Base-by-base conservation (phyloP, 2,329 filamentous ascomycete species). In the Neonectria hederae region DNA sequence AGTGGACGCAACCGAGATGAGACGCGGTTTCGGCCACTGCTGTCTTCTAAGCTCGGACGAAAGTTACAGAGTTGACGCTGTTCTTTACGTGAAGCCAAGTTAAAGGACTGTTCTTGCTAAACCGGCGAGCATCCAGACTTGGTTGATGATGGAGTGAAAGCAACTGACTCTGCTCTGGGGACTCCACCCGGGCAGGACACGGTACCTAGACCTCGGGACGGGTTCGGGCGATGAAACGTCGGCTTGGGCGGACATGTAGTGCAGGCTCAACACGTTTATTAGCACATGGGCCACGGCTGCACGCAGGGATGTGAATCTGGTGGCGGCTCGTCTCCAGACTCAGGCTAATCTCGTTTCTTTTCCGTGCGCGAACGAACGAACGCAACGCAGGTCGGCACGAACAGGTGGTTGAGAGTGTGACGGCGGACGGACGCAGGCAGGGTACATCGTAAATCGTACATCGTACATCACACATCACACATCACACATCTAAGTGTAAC, bases 1-100 rank as follows among this genome's bases (percentile, higher is more conserved):
- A 60, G 30, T 40, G 54, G 53, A 35, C 57, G 59, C 62, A 69
- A 64, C 60, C 58, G 67, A 62, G 59, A 73, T 67, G 65, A 65
- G 63, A 69, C 63, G 65, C 59, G 21, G 57, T 57, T 70, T 70
- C 54, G 56, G 54, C 22, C 65, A 69, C 30, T 40, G 10, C 21
- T n/a, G 58, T 5, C 46, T 46, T 42, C 32, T 51, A 51, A 24
- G 30, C 22, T 17, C 13, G 11, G 6, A 22, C 26, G 43, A 32
- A 32, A 22, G 11, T 21, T 30, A 5, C 21, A 6, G 11, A 28
- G 24, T 21, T 32, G 9, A 17, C 19, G 19, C 19, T 21, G 48
- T 21, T 42, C 9, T 42, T 42, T 21, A 21, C n/a, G n/a, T 42
- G 17, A 42, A 21, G 38, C 8, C 38, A 10, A 11, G 7, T n/a